These are phyloP conservation scores for Leucocoprinus birnbaumii DNA, from an alignment of 768 basidiomycete species.

Conservation along the genomic window DNA sequence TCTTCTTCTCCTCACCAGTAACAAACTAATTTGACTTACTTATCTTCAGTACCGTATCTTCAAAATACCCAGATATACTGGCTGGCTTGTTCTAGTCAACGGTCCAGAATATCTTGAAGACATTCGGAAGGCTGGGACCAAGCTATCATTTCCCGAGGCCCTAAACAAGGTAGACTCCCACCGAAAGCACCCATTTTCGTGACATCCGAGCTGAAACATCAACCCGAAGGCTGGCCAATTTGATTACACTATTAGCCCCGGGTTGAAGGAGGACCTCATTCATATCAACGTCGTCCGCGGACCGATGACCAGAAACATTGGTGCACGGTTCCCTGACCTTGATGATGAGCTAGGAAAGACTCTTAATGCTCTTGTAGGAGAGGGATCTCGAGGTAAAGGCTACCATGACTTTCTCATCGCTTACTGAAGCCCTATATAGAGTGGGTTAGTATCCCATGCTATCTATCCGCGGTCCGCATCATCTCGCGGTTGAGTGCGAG, in stretches of 20 bases:
- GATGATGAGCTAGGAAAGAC: conserved; percentile 44
- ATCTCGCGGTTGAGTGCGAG: conserved; percentile 23
- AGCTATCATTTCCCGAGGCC: conserved; percentile 26
- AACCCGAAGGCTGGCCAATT: conserved; percentile 25
- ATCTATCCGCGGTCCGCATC: conserved; percentile 6
- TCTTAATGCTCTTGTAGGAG: conserved; percentile 31
- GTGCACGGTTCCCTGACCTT: conserved; percentile 30
- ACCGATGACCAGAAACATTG: conserved; percentile 33
- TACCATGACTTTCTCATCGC: background rate
- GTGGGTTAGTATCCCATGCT: conserved; percentile 6
- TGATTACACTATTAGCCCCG: conserved; percentile 30
- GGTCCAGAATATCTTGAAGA: conserved; percentile 45
- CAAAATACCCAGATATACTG: conserved; percentile 16
- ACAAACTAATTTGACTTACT: background rate
- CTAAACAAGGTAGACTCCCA: conserved; percentile 27
- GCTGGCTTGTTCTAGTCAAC: conserved; percentile 28
- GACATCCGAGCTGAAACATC: background rate
- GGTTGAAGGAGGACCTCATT: conserved; percentile 29
- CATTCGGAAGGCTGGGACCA: conserved; percentile 34
- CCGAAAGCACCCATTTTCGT: background rate
- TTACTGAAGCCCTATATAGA: background rate
- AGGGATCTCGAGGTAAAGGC: conserved; percentile 19
- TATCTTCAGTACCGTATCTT: conserved; percentile 17
- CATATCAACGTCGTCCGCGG: conserved; percentile 34
- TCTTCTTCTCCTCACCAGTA: background rate